These are phyloP conservation scores for Penicillium sp. DNA, from an alignment of 2,329 filamentous ascomycete species.

Conservation along the genomic window DNA sequence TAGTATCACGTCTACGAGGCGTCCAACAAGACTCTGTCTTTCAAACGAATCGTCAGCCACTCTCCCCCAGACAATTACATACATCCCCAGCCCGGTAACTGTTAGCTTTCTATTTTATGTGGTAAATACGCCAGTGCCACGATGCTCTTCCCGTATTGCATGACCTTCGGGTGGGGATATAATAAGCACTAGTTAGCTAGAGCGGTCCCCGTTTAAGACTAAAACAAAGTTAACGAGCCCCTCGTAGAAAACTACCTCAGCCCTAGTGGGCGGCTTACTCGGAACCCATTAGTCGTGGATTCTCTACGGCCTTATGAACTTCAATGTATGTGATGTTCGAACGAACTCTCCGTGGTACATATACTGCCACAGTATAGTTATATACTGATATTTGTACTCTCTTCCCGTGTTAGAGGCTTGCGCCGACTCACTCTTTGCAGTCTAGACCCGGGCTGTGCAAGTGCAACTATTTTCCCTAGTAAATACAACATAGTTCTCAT, in stretches of 20 bases:
- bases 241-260: not conserved
- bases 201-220: not conserved
- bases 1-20: not conserved
- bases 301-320: too few relatives aligned
- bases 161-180: not conserved
- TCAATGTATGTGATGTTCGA: too few relatives aligned
- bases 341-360: too few relatives aligned
- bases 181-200: slow-evolving; percentile 1
- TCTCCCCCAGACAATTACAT: not conserved
- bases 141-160: not conserved
- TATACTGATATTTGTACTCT: too few relatives aligned
- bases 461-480: too few relatives aligned
- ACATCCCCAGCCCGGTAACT: not conserved
- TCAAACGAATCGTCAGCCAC: not conserved
- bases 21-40: not conserved
- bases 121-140: not conserved
- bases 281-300: not conserved
- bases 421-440: too few relatives aligned
- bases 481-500: too few relatives aligned
- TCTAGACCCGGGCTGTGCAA: too few relatives aligned
- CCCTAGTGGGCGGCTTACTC: not conserved
- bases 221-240: not conserved
- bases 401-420: too few relatives aligned
- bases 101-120: not conserved
- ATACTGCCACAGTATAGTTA: too few relatives aligned